Evolutionary conservation across 2,329 filamentous ascomycete genomes (phyloP), one percentile per base, ranked within the genome.

Genomic region (Epichloe elymi): DNA sequence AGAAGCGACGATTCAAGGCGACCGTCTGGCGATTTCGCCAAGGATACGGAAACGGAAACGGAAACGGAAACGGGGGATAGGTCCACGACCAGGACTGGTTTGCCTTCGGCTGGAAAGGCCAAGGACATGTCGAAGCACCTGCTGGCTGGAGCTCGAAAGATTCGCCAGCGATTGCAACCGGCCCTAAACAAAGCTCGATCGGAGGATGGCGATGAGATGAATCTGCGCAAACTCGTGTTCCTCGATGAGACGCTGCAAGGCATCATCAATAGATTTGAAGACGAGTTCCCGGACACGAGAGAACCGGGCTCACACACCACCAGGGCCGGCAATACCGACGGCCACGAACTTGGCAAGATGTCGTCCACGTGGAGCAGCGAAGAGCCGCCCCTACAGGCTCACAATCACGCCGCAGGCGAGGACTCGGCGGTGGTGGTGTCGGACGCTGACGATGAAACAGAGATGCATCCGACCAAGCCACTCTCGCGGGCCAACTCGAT

Each of bases 231-330:
- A 81, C 78, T 97, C 19, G 74, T 85, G 42, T 95, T 95, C 76
- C 78, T 98, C 33, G 89, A 96, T 60, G 75, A 85, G 54, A 97
- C 93, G 0, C 75, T 98, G 10, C 78, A 89, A 60, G 84, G 85
- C 57, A 96, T 97, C 70, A 97, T 97, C 61, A 83, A 88, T 63
- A 85, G 93, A 30, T 98, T 97, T 63, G 93, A 97, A 65, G 86
- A 95, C 63, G 91, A 97, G 66, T 97, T 89, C 60, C 93, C 93
- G 0, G 91, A 97, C 63, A 94, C 87, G 0, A 82, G 88, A 37
- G 72, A 60, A 60, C 44, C 58, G 10, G 46, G 37, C 7, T 19
- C 51, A 11, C 42, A 39, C 15, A 14, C 30, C 11, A 7, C 15
- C 15, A 11, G 42, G 8, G n/a, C 42, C 6, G 17, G 19, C 12